These are phyloP conservation scores for Nidularia pulvinata DNA, from an alignment of 768 basidiomycete species.

Conservation along the genomic window DNA sequence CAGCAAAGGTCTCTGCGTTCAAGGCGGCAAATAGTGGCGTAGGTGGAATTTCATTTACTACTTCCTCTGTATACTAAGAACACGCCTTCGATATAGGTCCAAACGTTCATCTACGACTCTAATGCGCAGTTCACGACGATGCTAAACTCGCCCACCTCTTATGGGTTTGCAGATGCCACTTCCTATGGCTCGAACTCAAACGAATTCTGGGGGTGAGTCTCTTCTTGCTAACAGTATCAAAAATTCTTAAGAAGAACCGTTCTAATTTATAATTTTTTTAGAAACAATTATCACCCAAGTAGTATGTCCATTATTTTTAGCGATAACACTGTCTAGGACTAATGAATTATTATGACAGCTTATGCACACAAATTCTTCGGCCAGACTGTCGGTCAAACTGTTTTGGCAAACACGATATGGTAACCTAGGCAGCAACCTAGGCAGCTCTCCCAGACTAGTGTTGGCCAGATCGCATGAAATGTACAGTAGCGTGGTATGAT, in stretches of 20 bases:
- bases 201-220: constrained; percentile 60
- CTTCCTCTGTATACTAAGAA: background rate
- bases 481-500: too few relatives aligned
- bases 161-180: constrained; percentile 55
- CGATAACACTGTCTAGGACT: background rate
- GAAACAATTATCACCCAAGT: constrained; percentile 55
- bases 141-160: constrained; percentile 44
- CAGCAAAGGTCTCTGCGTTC: constrained; percentile 36
- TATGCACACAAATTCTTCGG: constrained; percentile 36
- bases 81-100: constrained; percentile 27
- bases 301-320: constrained; percentile 27
- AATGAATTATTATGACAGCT: constrained; percentile 17
- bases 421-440: too few relatives aligned
- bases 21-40: constrained; percentile 44
- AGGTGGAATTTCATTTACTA: constrained; percentile 11
- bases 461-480: too few relatives aligned
- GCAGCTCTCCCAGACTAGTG: too few relatives aligned
- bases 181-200: constrained; percentile 38
- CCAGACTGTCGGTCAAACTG: constrained; percentile 12
- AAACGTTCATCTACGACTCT: constrained; percentile 50
- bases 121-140: constrained; percentile 47
- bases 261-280: constrained; percentile 13
- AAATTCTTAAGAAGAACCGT: background rate
- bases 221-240: constrained; percentile 11
- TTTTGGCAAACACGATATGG: constrained; percentile 14